Conservation (phyloP, 768 basidiomycete genomes). For the Boletus subcaerulescens region DNA sequence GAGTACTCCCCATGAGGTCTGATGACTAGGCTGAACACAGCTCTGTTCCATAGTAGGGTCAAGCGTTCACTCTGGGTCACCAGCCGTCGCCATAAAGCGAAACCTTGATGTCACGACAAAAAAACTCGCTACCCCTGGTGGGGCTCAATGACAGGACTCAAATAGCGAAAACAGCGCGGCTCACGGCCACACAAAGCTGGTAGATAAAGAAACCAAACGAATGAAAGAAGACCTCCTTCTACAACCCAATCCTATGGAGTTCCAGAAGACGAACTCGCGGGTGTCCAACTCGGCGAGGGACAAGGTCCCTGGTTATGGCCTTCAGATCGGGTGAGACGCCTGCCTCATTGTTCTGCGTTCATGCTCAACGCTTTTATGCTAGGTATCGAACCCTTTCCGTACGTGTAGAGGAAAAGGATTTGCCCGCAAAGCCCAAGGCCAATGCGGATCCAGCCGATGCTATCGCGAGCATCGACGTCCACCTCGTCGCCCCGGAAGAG, state of each 20-base stretch:
- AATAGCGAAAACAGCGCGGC: conserved; percentile 23
- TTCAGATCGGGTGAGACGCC: conserved; percentile 25
- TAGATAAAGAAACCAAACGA: conserved; percentile 6
- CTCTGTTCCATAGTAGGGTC: too few relatives aligned
- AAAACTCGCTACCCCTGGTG: neutral
- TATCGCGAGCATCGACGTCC: conserved; percentile 47
- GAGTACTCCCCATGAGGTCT: too few relatives aligned
- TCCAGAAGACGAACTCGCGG: conserved; percentile 18
- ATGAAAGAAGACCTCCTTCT: neutral
- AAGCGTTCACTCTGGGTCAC: too few relatives aligned
- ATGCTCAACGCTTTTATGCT: neutral
- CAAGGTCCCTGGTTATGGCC: conserved; percentile 21
- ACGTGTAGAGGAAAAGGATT: conserved; percentile 34
- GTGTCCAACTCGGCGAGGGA: conserved; percentile 14
- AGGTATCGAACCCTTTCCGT: conserved; percentile 45
- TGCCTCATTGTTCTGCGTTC: neutral
- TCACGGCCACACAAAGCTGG: neutral
- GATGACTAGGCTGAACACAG: too few relatives aligned
- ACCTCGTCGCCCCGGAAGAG: conserved; percentile 40
- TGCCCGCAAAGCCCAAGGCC: conserved; percentile 14
- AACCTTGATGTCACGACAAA: too few relatives aligned
- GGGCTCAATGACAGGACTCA: neutral
- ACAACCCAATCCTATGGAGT: neutral
- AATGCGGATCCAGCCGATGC: conserved; percentile 34
- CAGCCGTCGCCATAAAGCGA: too few relatives aligned